Evolutionary conservation across 2,329 filamentous ascomycete species (phyloP), one percentile per base, ranked within the genome.

Genomic region (Aspergillus ruber): DNA sequence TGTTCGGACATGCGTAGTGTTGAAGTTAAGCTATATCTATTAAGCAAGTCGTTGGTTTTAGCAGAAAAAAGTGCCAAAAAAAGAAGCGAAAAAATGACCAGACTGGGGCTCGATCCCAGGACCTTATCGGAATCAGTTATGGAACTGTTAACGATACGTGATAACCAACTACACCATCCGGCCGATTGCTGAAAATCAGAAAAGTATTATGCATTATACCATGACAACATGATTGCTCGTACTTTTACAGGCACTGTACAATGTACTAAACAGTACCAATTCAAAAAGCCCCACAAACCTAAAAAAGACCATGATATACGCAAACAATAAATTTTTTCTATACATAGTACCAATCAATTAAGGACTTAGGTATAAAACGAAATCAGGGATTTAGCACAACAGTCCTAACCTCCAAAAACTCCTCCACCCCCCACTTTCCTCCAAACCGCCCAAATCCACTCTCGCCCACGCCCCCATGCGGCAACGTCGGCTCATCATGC

Each of bases 391-490:
- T 64, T 59, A 75, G 83, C 0, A 80, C 83, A 9, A 85, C 66
- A 2, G 72, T 79, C 73, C 84, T 84, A 6, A 74, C 78, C 57
- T 72, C 68, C 33, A 80, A 66, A 74, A 80, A 84, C 62, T 84
- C 81, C 2, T 75, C 68, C 36, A 84, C 53, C 0, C 79, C 79
- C 29, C 45, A 50, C 2, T 63, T 50, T 0, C 71, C 67, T 46
- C 76, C 76, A 60, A 84, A 84, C 2, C 81, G 62, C 0, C 81
- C 81, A 52, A 73, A 82, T 0, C 82, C 82, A 43, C 78, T 82
- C 2, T 70, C 62, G 65, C 84, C 84, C 38, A 71, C 70, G 3
- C 83, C 83, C 10, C 83, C 83, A 59, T 85, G 82, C 0, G 82
- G 81, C 50, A 85, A 63, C 0, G 65, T 67, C 6, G 74, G 39